Evolutionary conservation across 78 protist genomes (phyloP).

Genomic region (Dictyostelium firmibasis): DNA sequence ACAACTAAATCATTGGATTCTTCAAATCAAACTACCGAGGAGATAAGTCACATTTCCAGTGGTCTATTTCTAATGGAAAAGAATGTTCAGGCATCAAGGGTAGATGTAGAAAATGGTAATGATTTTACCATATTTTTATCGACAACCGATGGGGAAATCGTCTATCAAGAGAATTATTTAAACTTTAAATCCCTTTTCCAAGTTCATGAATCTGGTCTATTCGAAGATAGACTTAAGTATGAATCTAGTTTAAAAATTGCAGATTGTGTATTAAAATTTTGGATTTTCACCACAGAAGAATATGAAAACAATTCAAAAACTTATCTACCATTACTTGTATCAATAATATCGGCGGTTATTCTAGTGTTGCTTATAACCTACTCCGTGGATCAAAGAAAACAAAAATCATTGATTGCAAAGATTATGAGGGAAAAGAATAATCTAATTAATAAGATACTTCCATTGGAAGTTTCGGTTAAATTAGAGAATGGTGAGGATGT

Average conservation of each 20-base stretch:
- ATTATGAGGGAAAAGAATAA: slow-evolving; percentile 44
- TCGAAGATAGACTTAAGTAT: neutral
- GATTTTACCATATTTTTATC: slow-evolving; percentile 27
- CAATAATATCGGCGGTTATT: neutral
- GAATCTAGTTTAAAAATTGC: neutral
- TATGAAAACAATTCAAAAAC: slow-evolving; percentile 29
- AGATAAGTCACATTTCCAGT: neutral
- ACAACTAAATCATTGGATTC: neutral
- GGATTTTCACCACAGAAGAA: neutral
- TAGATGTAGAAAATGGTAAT: slow-evolving; percentile 1
- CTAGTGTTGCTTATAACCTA: neutral
- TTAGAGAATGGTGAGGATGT: slow-evolving; percentile 58
- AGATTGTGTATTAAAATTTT: slow-evolving; percentile 3
- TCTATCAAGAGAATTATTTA: slow-evolving; percentile 8
- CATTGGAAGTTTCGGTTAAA: slow-evolving; percentile 48
- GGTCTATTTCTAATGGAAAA: slow-evolving; percentile 25
- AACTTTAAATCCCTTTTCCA: neutral
- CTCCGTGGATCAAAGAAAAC: slow-evolving; percentile 26
- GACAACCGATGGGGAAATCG: neutral
- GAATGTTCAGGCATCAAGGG: neutral
- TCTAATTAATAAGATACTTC: slow-evolving; percentile 53
- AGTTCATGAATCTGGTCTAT: neutral
- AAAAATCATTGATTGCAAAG: neutral
- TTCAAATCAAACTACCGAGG: neutral
- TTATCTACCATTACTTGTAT: slow-evolving; percentile 14